Evolutionary conservation across 2,329 filamentous ascomycete species (phyloP).

Genomic region (Arthrobotrys pseudoclavata): DNA sequence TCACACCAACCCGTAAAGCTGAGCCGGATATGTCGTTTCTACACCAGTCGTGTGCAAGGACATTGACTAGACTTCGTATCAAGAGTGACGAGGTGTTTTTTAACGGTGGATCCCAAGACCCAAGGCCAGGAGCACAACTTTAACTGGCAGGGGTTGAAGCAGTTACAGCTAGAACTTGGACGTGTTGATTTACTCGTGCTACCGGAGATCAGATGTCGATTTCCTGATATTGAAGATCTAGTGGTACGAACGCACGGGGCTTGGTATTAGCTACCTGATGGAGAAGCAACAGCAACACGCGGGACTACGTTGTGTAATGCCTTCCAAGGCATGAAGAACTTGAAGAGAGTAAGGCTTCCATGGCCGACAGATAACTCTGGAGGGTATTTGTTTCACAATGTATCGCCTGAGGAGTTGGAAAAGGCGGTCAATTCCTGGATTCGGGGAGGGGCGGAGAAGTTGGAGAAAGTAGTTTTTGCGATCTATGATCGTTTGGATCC

Average conservation of each 20-base stretch:
- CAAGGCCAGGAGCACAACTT: neutral
- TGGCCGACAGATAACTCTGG: neutral
- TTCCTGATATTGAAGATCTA: slow-evolving; percentile 4
- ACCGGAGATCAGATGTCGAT: neutral
- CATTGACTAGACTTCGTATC: neutral
- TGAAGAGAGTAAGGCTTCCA: slow-evolving; percentile 13
- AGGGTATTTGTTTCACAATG: neutral
- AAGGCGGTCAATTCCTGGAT: neutral
- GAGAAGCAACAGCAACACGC: no score
- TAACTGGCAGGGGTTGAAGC: neutral
- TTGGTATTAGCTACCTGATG: neutral
- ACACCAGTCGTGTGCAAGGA: neutral
- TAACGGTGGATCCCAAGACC: no score
- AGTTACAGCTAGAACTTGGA: neutral
- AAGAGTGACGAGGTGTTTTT: neutral
- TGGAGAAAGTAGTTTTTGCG: slow-evolving; percentile 7
- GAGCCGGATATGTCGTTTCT: neutral
- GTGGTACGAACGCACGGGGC: neutral
- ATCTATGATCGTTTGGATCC: neutral
- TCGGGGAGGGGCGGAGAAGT: neutral
- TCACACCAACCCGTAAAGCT: neutral
- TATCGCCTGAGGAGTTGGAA: neutral
- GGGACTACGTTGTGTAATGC: neutral
- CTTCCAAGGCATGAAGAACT: neutral
- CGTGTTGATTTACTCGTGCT: neutral